Base-by-base conservation (phyloP, 176 grass and related monocot species). In the Echinochloa phyllopogon region DNA sequence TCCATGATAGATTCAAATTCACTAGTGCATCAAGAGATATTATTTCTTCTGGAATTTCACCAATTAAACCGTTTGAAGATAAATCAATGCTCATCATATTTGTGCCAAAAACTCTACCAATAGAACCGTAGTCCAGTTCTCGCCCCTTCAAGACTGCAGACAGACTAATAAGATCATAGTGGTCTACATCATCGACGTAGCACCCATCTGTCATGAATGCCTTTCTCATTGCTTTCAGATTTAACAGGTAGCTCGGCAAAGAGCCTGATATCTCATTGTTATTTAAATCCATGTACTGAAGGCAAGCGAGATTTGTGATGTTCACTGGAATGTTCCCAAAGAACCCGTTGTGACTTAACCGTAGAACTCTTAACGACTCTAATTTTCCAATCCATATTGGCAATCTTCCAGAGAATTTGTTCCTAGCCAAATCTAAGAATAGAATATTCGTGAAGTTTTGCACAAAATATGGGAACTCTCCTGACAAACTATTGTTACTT, bases 261-360 rank as follows among this genome's bases (percentile, higher is more conserved):
- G 72, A 6, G 36, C 92, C 82, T 11, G 75, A 85, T 21, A 94
- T 33, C 60, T 8, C 33, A 27, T 94, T 94, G n/a, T 51, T 7
- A 6, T 56, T 59, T 37, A 87, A 20, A 82, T 87, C 77, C 42
- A 92, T 51, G 13, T 44, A 58, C 16, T 80, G 73, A 50, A 91
- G 92, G 14, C 18, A 13, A 27, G 0, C 2, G 10, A 88, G 82
- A 37, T 62, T 62, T 62, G 71, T 64, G 6, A 94, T 69, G 24
- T 50, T 64, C 2, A 4, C 0, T 0, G 82, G 92, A 17, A 94
- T 94, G 17, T n/a, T 44, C 3, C 88, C 92, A 39, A 5, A 50
- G 52, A 94, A 91, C 18, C 64, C 88, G 52, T 94, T 94, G 1
- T 76, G 50, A 15, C 68, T 69, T 24, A 94, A 43, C 20, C 58